Evolutionary conservation across 2,329 filamentous ascomycete genomes (phyloP), one percentile per base, ranked within the genome.

Genomic region (Plectosphaerella sp.): DNA sequence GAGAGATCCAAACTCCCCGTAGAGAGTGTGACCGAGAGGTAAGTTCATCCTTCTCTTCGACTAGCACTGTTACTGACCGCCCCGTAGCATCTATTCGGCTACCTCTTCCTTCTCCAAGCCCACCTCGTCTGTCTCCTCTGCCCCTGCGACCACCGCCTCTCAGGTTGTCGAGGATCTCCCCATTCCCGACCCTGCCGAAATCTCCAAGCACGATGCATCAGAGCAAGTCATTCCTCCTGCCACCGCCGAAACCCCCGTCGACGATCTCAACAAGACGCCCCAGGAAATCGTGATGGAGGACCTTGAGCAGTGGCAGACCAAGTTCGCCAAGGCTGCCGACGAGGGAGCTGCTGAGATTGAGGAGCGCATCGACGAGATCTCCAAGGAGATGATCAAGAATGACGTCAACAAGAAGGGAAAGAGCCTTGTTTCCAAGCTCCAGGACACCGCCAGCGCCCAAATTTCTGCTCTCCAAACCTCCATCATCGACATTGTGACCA

Each of bases 291-390:
- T 97, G 42, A 78, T 84, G 2, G 80, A 87, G 45, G 94, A 99
- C 65, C 79, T 99, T 14, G 80, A 83, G 58, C 79, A 80, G 52
- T 99, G 94, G 93, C 88, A 97, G 68, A 83, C 83, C 56, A 95
- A 96, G 63, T 97, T 96, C 65, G 81, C 88, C 25, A 83, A 86
- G 54, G 91, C 91, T 10, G 90, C 90, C 8, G 88, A 95, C 54
- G 91, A 95, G 65, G 92, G 91, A 5, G 80, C 80, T 4, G 64
- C 66, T 18, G 81, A 94, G 56, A 90, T 97, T 55, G 88, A 93
- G 35, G 78, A 83, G 4, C 80, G 84, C 36, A 72, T 87, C 16
- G 74, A 79, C 36, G 85, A 89, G 52, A 80, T 84, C 37, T 65
- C 74, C 14, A 69, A 71, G 53, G 71, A 72, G 42, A 76, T 82